Evolutionary conservation across 306 rosid genomes (phyloP).

Genomic region (Cajanus cajan): DNA sequence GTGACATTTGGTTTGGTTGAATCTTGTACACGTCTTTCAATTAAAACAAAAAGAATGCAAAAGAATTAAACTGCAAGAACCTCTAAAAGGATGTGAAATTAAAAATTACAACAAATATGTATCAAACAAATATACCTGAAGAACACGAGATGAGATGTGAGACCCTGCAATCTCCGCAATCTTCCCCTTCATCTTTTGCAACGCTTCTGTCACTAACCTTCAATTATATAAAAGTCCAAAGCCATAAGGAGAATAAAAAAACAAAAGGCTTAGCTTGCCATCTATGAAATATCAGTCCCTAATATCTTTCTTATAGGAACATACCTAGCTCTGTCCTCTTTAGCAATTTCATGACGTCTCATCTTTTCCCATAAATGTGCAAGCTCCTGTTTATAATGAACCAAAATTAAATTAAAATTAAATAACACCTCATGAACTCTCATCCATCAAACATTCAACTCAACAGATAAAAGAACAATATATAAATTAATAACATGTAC

Average conservation of each 20-base stretch:
- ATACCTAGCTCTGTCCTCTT: slow-evolving; percentile 85
- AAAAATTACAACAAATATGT: neutral
- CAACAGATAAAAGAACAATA: neutral
- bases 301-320: slow-evolving; percentile 22
- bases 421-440: neutral
- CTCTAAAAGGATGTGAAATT: neutral
- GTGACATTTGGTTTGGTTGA: slow-evolving; percentile 55
- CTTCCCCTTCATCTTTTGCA: slow-evolving; percentile 91
- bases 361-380: slow-evolving; percentile 92
- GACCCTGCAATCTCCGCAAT: slow-evolving; percentile 90
- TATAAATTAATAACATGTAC: neutral
- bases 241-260: neutral
- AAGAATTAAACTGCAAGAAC: slow-evolving; percentile 25
- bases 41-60: slow-evolving; percentile 7
- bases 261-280: neutral
- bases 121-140: slow-evolving; percentile 57
- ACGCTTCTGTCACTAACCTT: slow-evolving; percentile 80
- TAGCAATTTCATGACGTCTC: slow-evolving; percentile 71
- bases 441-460: neutral
- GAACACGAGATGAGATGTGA: slow-evolving; percentile 89
- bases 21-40: slow-evolving; percentile 79
- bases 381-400: slow-evolving; percentile 63
- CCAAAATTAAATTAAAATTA: neutral
- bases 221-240: neutral
- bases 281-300: neutral